phyloP scores from a whole-genome alignment of 2,329 filamentous ascomycete species.

The Dissoconium aciculare region DNA sequence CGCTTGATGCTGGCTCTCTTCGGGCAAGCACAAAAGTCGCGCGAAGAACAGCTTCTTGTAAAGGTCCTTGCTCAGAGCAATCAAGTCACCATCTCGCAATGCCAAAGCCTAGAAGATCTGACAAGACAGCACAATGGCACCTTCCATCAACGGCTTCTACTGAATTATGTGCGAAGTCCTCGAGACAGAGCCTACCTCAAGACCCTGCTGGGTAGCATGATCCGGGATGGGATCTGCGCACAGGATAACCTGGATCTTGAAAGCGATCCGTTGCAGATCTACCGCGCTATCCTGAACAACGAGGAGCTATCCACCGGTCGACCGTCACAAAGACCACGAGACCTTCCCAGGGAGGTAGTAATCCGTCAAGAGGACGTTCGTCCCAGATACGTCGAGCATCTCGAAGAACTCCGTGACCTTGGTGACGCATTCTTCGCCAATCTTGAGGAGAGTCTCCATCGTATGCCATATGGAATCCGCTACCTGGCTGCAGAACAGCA shows the following conservation, averaged over 20 bases:
- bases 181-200: constrained; percentile 84
- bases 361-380: constrained; percentile 90
- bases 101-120: constrained; percentile 64
- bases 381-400: constrained; percentile 80
- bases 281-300: constrained; percentile 88
- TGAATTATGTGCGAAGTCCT: constrained; percentile 79
- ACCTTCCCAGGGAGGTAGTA: constrained; percentile 82
- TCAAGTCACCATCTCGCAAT: constrained; percentile 68
- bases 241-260: constrained; percentile 83
- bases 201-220: constrained; percentile 67
- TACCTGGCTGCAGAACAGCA: constrained; percentile 80
- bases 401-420: constrained; percentile 87
- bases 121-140: constrained; percentile 59
- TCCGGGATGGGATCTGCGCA: constrained; percentile 85
- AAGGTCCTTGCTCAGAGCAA: constrained; percentile 74
- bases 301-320: constrained; percentile 86
- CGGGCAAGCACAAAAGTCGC: constrained; percentile 88
- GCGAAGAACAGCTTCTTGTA: constrained; percentile 92
- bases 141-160: constrained; percentile 80
- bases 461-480: constrained; percentile 84
- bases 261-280: constrained; percentile 95
- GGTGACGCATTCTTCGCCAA: constrained; percentile 76
- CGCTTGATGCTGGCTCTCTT: constrained; percentile 93
- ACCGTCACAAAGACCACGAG: constrained; percentile 63
- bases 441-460: constrained; percentile 67